These are phyloP conservation scores for Microdochium trichocladiopsis DNA, from an alignment of 2,329 filamentous ascomycete species.

Conservation along the genomic window DNA sequence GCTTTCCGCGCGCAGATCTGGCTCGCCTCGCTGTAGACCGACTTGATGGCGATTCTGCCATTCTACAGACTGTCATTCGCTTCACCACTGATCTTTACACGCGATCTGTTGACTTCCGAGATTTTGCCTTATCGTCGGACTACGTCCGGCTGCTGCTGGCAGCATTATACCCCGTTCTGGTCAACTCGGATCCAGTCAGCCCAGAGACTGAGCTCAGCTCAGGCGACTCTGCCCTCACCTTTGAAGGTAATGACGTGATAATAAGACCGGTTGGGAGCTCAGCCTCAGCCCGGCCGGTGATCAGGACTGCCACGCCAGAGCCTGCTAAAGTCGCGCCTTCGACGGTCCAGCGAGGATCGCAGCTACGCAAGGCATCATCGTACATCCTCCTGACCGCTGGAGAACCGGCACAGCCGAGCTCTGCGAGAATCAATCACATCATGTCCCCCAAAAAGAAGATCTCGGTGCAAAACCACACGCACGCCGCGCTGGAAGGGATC, in stretches of 20 bases:
- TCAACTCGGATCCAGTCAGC: constrained; percentile 76
- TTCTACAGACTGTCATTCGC: constrained; percentile 69
- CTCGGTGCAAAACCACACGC: constrained; percentile 46
- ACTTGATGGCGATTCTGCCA: constrained; percentile 48
- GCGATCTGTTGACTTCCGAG: constrained; percentile 71
- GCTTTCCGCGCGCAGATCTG: neutral
- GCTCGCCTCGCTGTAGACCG: constrained; percentile 34
- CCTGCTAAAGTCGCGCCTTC: constrained; percentile 31
- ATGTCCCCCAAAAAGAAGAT: constrained; percentile 52
- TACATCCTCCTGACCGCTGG: constrained; percentile 82
- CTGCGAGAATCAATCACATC: constrained; percentile 55
- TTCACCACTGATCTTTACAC: constrained; percentile 74
- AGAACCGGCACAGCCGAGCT: constrained; percentile 50
- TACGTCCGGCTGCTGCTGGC: constrained; percentile 75
- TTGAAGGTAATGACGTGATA: constrained; percentile 79
- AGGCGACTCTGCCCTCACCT: constrained; percentile 70
- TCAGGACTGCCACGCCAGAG: constrained; percentile 62
- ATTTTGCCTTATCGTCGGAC: constrained; percentile 73
- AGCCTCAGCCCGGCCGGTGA: constrained; percentile 56
- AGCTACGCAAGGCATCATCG: constrained; percentile 75
- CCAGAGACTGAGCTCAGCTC: constrained; percentile 85
- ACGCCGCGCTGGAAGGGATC: constrained; percentile 67
- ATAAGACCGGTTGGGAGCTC: constrained; percentile 65
- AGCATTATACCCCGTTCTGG: constrained; percentile 80
- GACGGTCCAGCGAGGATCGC: constrained; percentile 42